Evolutionary conservation across 202 grass and related monocot genomes (phyloP).

Genomic region (Setaria viridis): DNA sequence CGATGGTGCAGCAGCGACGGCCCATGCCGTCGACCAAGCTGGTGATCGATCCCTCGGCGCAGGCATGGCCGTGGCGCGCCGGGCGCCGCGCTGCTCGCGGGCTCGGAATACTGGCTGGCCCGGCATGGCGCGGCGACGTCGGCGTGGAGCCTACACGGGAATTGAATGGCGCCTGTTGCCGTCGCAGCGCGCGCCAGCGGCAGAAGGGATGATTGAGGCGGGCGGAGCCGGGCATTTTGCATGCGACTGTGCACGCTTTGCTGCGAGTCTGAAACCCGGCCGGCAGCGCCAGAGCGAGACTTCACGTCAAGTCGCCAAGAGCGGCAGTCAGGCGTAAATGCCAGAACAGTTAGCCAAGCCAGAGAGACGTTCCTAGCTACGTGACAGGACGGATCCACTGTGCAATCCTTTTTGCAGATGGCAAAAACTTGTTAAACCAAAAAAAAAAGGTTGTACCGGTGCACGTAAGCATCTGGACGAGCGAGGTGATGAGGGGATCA

Average conservation of each 20-base stretch:
- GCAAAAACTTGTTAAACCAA: background rate
- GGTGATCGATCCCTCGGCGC: too few species aligned
- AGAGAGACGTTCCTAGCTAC: background rate
- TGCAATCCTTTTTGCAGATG: background rate
- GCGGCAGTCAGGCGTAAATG: slow-evolving; percentile 21
- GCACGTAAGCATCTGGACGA: background rate
- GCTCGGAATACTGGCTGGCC: background rate
- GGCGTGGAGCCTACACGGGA: background rate
- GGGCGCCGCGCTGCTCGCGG: background rate
- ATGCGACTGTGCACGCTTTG: background rate
- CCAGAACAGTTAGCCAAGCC: background rate
- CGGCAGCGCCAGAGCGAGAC: background rate
- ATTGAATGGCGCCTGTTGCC: background rate
- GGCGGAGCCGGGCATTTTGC: background rate
- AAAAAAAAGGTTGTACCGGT: background rate
- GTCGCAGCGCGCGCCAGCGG: background rate
- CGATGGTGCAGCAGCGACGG: too few species aligned
- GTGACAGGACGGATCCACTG: slow-evolving; percentile 20
- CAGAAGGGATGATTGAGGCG: background rate
- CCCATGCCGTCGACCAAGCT: too few species aligned
- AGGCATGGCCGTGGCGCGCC: background rate
- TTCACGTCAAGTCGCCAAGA: background rate
- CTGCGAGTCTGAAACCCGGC: background rate
- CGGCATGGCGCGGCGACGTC: background rate
- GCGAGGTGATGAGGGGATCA: background rate